Base-by-base conservation (phyloP, 192 early-diverging fungal species). In the Jimgerdemannia flammicorona region DNA sequence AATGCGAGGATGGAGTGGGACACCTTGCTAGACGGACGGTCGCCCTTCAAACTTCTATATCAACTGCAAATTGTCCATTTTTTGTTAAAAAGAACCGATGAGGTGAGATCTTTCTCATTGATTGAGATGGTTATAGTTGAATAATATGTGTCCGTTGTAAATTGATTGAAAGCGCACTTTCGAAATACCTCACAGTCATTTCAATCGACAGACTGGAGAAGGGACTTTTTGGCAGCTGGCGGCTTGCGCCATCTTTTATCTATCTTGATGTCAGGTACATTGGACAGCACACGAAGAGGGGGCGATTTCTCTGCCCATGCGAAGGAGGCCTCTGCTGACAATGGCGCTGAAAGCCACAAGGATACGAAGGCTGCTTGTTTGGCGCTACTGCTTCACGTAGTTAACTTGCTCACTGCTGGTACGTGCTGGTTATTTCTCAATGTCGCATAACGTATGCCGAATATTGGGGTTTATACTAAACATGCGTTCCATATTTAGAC, bases 11-110 rank as follows among this genome's bases (percentile, higher is more conserved):
- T 82, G 2, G 64, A 83, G 18, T 85, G 84, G 84, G 43, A 70
- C 42, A 63, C 63, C 20, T n/a, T 85, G 1, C 41, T 85, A 43
- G 81, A 84, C 74, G 69, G 70, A 14, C 74, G 81, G 42, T 85
- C 84, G 2, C 84, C 84, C 1, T 85, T 85, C 68, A 72, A 80
- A 64, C 73, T 85, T 19, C 79, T 85, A 40, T 85, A 85, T 71
- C 76, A 81, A 10, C 66, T 85, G 19, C 84, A 85, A 42, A 85
- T 85, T 40, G 43, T 85, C 4, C 72, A 83, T 67, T 80, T 69
- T 18, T 59, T 85, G 41, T 77, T 85, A 66, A 85, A 75, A 64
- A 77, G 74, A 2, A 79, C 76, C 11, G 81, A 85, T 10, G 44
- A 75, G 54, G 80, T 81, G 75, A n/a, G 70, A 40, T 3, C 9